phyloP scores from a whole-genome alignment of 148 eudicot species.

The Amaranthus cruentus region DNA sequence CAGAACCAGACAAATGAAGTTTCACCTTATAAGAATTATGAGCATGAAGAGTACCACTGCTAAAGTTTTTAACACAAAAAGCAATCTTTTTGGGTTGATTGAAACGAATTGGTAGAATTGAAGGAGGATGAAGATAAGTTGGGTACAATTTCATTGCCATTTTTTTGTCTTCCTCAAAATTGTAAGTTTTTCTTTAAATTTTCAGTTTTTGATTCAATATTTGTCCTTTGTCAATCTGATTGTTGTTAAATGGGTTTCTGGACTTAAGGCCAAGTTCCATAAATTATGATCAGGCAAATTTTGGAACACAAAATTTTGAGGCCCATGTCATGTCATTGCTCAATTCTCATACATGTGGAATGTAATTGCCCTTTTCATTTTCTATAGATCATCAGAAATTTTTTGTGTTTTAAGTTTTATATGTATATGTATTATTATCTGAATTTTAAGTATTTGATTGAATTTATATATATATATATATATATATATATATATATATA shows the following conservation, averaged over 20 bases:
- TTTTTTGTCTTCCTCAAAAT: background rate
- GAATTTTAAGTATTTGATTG: too few relatives aligned
- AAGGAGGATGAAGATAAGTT: slow-evolving; percentile 21
- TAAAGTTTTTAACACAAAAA: slow-evolving; percentile 21
- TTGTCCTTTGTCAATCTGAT: background rate
- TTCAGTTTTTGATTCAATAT: background rate
- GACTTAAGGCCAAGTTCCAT: background rate
- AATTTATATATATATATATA: too few relatives aligned
- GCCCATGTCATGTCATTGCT: background rate
- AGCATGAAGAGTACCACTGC: slow-evolving; percentile 12
- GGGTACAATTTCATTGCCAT: slow-evolving; percentile 22
- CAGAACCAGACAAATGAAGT: background rate
- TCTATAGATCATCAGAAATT: too few relatives aligned
- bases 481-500: too few relatives aligned
- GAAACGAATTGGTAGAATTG: slow-evolving; percentile 12
- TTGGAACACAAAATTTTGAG: slow-evolving; percentile 3
- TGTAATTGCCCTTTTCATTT: background rate
- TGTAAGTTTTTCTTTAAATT: background rate
- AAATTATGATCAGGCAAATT: background rate
- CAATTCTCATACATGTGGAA: background rate
- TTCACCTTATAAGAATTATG: slow-evolving; percentile 24
- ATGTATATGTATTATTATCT: too few relatives aligned
- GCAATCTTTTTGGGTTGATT: slow-evolving; percentile 22
- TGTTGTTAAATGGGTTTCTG: background rate
- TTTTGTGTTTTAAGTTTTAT: too few relatives aligned